These are phyloP conservation scores for Carex cristatella DNA, from an alignment of 176 grass and related monocot genomes.

Conservation along the genomic window DNA sequence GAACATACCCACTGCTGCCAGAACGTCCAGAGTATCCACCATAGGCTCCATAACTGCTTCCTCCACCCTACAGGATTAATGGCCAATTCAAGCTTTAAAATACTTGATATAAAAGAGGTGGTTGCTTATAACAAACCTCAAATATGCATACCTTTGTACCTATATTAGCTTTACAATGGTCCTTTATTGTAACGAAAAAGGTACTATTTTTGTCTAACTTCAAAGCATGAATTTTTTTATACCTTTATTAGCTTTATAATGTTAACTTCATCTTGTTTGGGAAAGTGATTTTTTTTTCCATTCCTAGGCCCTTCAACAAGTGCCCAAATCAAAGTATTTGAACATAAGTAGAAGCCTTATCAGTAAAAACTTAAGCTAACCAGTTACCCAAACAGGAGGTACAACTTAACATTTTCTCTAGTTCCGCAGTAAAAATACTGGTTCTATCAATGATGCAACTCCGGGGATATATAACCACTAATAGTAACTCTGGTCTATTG, in stretches of 20 bases:
- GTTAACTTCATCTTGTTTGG: not conserved
- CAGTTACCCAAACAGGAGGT: no score
- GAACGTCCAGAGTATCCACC: constrained; percentile 61
- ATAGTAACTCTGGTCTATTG: no score
- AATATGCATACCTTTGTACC: not conserved
- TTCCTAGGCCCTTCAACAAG: no score
- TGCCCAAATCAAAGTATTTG: no score
- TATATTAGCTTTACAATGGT: not conserved
- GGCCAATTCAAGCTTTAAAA: constrained; percentile 23
- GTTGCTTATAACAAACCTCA: not conserved
- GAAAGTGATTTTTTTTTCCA: not conserved
- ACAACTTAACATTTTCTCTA: no score
- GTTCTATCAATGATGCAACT: no score
- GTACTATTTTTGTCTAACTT: not conserved
- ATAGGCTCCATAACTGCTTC: constrained; percentile 71
- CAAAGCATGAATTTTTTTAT: not conserved
- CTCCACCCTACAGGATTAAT: constrained; percentile 41
- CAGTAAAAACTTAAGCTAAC: no score
- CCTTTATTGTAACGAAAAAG: not conserved
- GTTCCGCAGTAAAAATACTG: no score
- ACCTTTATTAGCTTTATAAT: no score
- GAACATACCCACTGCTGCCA: constrained; percentile 69
- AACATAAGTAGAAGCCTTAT: no score
- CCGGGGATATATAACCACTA: no score
- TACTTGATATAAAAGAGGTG: not conserved